Evolutionary conservation across 1,284 basidiomycete species (phyloP).

Genomic region (Rhodotorula sp.): DNA sequence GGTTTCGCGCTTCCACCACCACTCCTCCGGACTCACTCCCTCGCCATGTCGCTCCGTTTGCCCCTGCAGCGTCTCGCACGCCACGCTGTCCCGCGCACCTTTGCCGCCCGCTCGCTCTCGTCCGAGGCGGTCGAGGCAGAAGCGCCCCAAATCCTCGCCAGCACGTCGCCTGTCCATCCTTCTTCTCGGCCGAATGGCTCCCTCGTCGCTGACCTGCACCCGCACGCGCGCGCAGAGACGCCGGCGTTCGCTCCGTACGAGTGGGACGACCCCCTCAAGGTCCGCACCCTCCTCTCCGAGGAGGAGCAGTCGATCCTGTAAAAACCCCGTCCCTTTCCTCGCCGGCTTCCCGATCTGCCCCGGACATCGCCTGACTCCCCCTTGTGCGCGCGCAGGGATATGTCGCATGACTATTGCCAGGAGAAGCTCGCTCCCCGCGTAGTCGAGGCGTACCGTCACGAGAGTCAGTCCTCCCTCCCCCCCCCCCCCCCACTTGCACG

Average conservation of each 20-base stretch:
- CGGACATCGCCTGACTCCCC: too few relatives aligned
- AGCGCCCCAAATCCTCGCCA: conserved; percentile 22
- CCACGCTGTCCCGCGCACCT: background rate
- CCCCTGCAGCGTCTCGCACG: conserved; percentile 1
- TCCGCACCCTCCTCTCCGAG: conserved; percentile 63
- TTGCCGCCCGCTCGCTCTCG: conserved; percentile 1
- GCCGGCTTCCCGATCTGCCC: background rate
- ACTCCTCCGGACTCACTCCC: too few relatives aligned
- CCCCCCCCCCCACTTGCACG: background rate
- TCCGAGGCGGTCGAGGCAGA: conserved; percentile 16
- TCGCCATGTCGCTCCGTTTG: background rate
- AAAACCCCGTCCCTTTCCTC: conserved; percentile 35
- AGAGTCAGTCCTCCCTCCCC: conserved; percentile 57
- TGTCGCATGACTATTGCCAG: conserved; percentile 82
- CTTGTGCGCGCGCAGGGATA: too few relatives aligned
- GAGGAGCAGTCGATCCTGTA: conserved; percentile 87
- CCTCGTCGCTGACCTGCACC: background rate
- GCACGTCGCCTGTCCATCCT: conserved; percentile 1
- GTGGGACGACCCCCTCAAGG: conserved; percentile 43
- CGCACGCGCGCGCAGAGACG: conserved; percentile 4
- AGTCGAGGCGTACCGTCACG: conserved; percentile 79
- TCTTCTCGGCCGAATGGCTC: too few relatives aligned
- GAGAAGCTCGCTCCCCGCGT: conserved; percentile 80
- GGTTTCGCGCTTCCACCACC: background rate
- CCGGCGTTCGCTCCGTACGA: conserved; percentile 37